Percentiles rank a stretch among this genome's conserved stretches.
Conservation (phyloP, 257 asterid species). For the Capsicum chinense region DNA sequence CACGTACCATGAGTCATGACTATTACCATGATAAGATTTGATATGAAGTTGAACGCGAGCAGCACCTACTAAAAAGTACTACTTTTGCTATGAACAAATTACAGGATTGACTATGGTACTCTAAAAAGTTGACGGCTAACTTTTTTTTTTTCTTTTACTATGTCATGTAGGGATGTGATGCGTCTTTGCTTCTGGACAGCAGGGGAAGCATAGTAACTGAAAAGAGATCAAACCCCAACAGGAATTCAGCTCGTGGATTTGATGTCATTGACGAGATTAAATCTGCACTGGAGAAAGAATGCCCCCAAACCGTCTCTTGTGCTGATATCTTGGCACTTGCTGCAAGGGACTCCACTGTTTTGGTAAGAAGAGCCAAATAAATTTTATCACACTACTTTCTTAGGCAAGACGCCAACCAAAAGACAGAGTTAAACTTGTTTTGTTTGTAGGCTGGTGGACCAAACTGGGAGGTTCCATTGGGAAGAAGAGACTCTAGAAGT, state of each 20-base stretch:
- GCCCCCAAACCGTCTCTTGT: slow-evolving; percentile 89
- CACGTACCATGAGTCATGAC: background rate
- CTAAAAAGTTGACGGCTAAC: background rate
- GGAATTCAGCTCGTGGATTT: slow-evolving; percentile 80
- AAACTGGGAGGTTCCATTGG: slow-evolving; percentile 82
- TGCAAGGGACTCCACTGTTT: slow-evolving; percentile 82
- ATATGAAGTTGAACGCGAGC: background rate
- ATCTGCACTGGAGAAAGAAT: slow-evolving; percentile 71
- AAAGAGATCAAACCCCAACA: slow-evolving; percentile 74
- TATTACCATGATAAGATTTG: background rate
- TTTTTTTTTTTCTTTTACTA: background rate
- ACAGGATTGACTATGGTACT: background rate
- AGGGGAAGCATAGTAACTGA: slow-evolving; percentile 58
- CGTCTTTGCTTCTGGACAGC: slow-evolving; percentile 81
- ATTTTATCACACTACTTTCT: background rate
- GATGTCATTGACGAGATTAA: slow-evolving; percentile 90
- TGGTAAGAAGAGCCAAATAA: slow-evolving; percentile 47
- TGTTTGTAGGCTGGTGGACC: slow-evolving; percentile 70
- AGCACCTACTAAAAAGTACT: background rate
- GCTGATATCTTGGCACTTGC: slow-evolving; percentile 84
- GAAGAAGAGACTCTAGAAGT: slow-evolving; percentile 80
- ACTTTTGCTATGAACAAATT: slow-evolving; percentile 8
- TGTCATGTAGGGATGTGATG: slow-evolving; percentile 82
- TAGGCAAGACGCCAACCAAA: background rate
- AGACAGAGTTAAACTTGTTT: background rate